These are phyloP conservation scores for Stemphylium lycopersici DNA, from an alignment of 2,329 filamentous ascomycete genomes.

Conservation along the genomic window DNA sequence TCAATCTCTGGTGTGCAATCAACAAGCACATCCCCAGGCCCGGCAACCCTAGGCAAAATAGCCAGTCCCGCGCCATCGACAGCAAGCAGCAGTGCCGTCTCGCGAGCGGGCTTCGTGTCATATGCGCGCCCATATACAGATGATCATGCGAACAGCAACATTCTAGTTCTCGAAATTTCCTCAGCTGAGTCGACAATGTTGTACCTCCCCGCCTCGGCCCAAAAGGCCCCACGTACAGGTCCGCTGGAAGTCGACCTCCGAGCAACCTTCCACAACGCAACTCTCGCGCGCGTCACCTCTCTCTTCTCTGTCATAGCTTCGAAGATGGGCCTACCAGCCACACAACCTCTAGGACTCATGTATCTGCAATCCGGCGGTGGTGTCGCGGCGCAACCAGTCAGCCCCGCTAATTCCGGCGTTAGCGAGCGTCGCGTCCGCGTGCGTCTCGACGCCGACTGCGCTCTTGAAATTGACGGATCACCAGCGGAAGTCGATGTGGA, in stretches of 20 bases:
- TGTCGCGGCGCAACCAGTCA: constrained; percentile 65
- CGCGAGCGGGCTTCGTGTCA: constrained; percentile 64
- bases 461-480: constrained; percentile 32
- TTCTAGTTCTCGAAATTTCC: constrained; percentile 75
- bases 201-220: constrained; percentile 27
- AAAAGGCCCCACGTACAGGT: constrained; percentile 4
- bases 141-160: constrained; percentile 66
- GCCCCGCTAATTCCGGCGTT: constrained; percentile 71
- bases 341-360: constrained; percentile 67
- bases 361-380: constrained; percentile 67
- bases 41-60: constrained; percentile 30
- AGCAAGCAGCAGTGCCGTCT: constrained; percentile 16
- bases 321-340: constrained; percentile 72
- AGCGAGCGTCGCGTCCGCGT: constrained; percentile 70
- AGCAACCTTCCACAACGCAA: constrained; percentile 75
- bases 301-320: constrained; percentile 81
- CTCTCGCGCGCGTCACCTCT: constrained; percentile 71
- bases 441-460: constrained; percentile 28
- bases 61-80: constrained; percentile 29
- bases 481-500: constrained; percentile 29
- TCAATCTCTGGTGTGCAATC: constrained; percentile 25
- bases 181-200: constrained; percentile 51
- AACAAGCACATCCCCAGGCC: constrained; percentile 32
- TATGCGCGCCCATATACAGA: constrained; percentile 91
- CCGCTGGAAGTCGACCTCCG: constrained; percentile 54